Evolutionary conservation across 2,329 filamentous ascomycete genomes (phyloP), one percentile per base, ranked within the genome.

Genomic region (Zasmidium citrigriseum): DNA sequence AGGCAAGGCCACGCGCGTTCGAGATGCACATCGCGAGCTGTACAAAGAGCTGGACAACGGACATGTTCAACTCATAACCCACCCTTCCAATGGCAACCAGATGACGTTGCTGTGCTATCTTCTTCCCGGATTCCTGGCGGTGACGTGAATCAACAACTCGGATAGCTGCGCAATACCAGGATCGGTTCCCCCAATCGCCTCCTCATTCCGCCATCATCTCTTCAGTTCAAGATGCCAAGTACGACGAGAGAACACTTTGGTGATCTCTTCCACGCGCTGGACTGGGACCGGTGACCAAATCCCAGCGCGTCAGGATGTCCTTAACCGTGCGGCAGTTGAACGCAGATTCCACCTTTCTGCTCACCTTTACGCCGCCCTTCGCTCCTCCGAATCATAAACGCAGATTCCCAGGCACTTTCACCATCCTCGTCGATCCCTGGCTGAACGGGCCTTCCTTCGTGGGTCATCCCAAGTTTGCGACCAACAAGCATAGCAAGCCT

Each of bases 381-480:
- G 74, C 78, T 49, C 71, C 78, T 55, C 65, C 72, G 46, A 65
- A 72, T 20, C 73, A 73, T 57, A 75, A 70, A 50, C 70, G 67
- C 57, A 67, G 72, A 46, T 75, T 76, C 25, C 77, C 79, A 12
- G 77, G 77, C 52, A 80, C 82, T 3, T 91, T 88, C 72, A 86
- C 83, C 16, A 82, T 92, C 54, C 80, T 92, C 44, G 74, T 91
- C 52, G 89, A 93, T 70, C 89, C 89, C 2, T 91, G 88, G 86
- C 79, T 90, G 27, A 77, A 79, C 11, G 86, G 86, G 0, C 76
- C 82, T 3, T 85, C 85, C 11, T 83, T 82, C 54, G 82, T 87
- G 61, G 79, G 84, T 66, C 84, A 85, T 67, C 78, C 83, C 24
- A 81, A 79, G 67, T 86, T 90, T 71, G 86, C 86, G 20, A 81